Evolutionary conservation across 495 filamentous ascomycete species (phyloP).

Genomic region (Penicillium nucicola): DNA sequence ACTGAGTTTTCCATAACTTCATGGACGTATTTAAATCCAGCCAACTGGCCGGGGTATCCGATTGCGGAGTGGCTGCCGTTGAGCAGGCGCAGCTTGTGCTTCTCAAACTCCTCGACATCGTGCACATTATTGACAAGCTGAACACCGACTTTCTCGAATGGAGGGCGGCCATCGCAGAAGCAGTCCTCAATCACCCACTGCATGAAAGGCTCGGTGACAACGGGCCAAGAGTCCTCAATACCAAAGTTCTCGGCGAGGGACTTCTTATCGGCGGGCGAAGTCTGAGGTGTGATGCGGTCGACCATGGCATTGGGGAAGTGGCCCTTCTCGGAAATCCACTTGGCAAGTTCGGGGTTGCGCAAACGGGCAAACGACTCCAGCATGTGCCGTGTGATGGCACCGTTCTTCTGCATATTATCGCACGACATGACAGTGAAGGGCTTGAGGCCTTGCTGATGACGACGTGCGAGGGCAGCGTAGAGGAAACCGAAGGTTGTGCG

Average conservation of each 20-base stretch:
- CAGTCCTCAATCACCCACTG: conserved; percentile 50
- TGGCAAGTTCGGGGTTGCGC: conserved; percentile 38
- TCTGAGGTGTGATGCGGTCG: conserved; percentile 49
- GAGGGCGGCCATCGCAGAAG: conserved; percentile 45
- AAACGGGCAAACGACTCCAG: conserved; percentile 43
- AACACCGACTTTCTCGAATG: conserved; percentile 45
- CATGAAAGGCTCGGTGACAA: conserved; percentile 50
- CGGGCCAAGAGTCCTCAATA: conserved; percentile 45
- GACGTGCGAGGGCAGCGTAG: conserved; percentile 41
- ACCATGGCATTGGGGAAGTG: conserved; percentile 51
- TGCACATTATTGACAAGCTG: conserved; percentile 46
- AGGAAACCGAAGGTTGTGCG: conserved; percentile 48
- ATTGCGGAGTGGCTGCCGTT: conserved; percentile 47
- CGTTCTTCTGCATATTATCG: conserved; percentile 53
- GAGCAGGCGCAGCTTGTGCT: conserved; percentile 48
- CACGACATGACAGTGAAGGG: conserved; percentile 51
- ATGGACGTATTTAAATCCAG: conserved; percentile 46
- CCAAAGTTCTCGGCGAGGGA: conserved; percentile 35
- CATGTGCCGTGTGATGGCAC: conserved; percentile 48
- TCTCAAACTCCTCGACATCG: conserved; percentile 46
- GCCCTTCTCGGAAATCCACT: conserved; percentile 40
- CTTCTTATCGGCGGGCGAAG: conserved; percentile 34
- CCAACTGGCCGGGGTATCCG: conserved; percentile 43
- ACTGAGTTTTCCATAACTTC: conserved; percentile 42
- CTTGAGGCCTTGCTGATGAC: conserved; percentile 37